These are phyloP conservation scores for Ustilago sp. DNA, from an alignment of 1,284 basidiomycete genomes.

Conservation along the genomic window DNA sequence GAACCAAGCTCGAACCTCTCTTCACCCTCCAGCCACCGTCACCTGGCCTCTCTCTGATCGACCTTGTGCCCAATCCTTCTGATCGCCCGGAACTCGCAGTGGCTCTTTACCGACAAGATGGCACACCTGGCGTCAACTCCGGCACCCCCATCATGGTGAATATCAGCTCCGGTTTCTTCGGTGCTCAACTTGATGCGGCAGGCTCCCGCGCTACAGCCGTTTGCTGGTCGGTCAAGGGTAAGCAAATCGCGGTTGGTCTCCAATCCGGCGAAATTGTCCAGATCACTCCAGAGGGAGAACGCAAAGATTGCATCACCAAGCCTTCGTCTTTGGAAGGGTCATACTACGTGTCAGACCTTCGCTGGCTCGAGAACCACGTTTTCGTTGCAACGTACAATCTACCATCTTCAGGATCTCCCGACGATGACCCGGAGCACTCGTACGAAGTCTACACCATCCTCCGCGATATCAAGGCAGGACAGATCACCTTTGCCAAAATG, in stretches of 20 bases:
- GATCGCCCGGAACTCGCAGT: constrained; percentile 69
- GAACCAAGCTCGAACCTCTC: constrained; percentile 32
- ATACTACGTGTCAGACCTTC: constrained; percentile 73
- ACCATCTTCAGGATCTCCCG: constrained; percentile 30
- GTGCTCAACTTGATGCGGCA: constrained; percentile 33
- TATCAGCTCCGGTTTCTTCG: constrained; percentile 46
- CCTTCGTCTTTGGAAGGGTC: constrained; percentile 73
- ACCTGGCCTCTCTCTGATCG: constrained; percentile 40
- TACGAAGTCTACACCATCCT: constrained; percentile 77
- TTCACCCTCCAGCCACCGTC: constrained; percentile 48
- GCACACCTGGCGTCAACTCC: constrained; percentile 63
- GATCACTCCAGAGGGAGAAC: constrained; percentile 75
- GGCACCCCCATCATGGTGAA: constrained; percentile 47
- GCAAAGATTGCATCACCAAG: constrained; percentile 75
- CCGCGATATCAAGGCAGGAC: constrained; percentile 76
- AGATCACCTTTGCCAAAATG: constrained; percentile 73
- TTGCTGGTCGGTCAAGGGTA: constrained; percentile 87
- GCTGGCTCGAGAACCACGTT: constrained; percentile 80
- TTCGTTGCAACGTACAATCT: constrained; percentile 78
- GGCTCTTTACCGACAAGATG: constrained; percentile 67
- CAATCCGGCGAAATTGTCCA: constrained; percentile 79
- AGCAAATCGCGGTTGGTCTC: constrained; percentile 82
- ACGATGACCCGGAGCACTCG: constrained; percentile 70
- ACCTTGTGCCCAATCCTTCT: constrained; percentile 72
- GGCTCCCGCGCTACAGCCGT: constrained; percentile 71